Percentiles rank a stretch among this genome's conserved stretches.
phyloP scores from a whole-genome alignment of 805 yeast genomes.

The Candida oleophila region DNA sequence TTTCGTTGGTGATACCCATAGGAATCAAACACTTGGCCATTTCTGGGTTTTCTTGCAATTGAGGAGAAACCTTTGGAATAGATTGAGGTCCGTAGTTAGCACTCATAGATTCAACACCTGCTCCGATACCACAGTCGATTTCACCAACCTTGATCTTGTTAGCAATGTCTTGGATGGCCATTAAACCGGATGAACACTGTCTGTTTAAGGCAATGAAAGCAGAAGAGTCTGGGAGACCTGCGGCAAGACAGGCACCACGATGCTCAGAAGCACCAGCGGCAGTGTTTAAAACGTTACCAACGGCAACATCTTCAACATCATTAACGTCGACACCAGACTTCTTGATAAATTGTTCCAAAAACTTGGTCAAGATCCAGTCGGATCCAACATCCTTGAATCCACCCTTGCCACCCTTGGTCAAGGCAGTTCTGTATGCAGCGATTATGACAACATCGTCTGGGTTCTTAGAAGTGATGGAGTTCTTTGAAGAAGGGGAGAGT shows the following conservation, averaged over 20 bases:
- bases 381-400: conserved; percentile 78
- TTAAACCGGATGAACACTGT: conserved; percentile 92
- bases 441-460: conserved; percentile 91
- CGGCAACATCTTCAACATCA: conserved; percentile 77
- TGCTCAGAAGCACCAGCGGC: conserved; percentile 97
- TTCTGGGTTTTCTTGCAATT: conserved; percentile 34
- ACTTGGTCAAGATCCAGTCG: conserved; percentile 70
- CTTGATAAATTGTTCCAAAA: conserved; percentile 61
- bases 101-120: conserved; percentile 96
- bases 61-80: conserved; percentile 47
- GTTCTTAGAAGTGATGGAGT: conserved; percentile 50
- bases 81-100: conserved; percentile 80
- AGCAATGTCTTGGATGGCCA: conserved; percentile 88
- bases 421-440: conserved; percentile 87
- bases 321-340: conserved; percentile 47
- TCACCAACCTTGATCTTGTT: conserved; percentile 85
- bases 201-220: conserved; percentile 86
- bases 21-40: conserved; percentile 77
- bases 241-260: conserved; percentile 86
- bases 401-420: conserved; percentile 86
- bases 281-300: conserved; percentile 87
- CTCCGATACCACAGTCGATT: conserved; percentile 86
- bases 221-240: conserved; percentile 80
- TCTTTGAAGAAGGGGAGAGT: conserved; percentile 40
- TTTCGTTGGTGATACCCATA: conserved; percentile 96